Evolutionary conservation across 169 alveolate species (phyloP).

Genomic region (Plasmodium sp.): DNA sequence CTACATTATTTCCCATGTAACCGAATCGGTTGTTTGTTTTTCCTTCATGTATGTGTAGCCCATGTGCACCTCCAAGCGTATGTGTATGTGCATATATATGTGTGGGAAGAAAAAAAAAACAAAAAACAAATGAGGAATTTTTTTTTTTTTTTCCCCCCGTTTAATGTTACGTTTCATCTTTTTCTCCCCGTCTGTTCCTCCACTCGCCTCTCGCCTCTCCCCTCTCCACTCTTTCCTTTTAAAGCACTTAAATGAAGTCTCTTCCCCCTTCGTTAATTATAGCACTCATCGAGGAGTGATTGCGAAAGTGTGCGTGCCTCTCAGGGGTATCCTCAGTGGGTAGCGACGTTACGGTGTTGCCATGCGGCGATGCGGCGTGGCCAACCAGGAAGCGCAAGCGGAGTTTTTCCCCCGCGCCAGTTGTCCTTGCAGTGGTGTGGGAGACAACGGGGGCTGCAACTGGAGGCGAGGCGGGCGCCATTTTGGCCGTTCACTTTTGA

Average conservation of each 20-base stretch:
- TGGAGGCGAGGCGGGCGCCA: neutral
- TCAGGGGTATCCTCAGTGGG: too few species aligned
- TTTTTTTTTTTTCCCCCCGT: neutral
- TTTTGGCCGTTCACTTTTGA: neutral
- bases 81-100: conserved; percentile 2
- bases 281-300: neutral
- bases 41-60: neutral
- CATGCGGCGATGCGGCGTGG: neutral
- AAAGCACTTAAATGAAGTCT: neutral
- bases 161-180: neutral
- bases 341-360: neutral
- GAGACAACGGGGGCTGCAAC: neutral
- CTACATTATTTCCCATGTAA: neutral
- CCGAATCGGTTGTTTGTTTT: conserved; percentile 25
- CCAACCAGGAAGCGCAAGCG: neutral
- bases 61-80: neutral
- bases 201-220: neutral
- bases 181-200: neutral
- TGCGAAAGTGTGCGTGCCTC: neutral
- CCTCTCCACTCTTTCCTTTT: neutral
- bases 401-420: neutral
- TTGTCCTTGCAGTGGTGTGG: neutral
- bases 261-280: neutral
- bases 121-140: neutral
- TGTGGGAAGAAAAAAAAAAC: neutral